Percentiles rank a stretch among this genome's conserved stretches.
These are phyloP conservation scores for Whalleya microplaca DNA, from an alignment of 2,329 filamentous ascomycete genomes.

Conservation along the genomic window DNA sequence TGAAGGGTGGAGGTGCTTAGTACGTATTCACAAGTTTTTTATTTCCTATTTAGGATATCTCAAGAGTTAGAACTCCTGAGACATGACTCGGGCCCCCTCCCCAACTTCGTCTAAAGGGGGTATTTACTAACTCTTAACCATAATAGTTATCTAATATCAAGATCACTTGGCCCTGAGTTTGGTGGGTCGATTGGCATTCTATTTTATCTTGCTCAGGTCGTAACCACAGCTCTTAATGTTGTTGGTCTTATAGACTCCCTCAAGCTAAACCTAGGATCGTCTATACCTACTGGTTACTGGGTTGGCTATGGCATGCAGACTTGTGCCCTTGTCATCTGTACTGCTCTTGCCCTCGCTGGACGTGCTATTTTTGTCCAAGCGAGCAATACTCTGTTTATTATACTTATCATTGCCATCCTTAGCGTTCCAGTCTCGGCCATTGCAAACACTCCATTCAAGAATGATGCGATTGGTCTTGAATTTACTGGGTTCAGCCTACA, in stretches of 20 bases:
- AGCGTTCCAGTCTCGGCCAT: slow-evolving; percentile 83
- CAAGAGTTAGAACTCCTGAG: too few species aligned
- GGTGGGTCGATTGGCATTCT: slow-evolving; percentile 86
- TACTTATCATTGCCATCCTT: slow-evolving; percentile 73
- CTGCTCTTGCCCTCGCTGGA: slow-evolving; percentile 75
- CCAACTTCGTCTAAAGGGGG: too few species aligned
- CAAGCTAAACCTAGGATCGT: slow-evolving; percentile 70
- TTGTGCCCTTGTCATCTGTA: slow-evolving; percentile 70
- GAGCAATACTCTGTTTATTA: slow-evolving; percentile 73
- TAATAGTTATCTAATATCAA: slow-evolving; percentile 67
- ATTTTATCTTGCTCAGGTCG: slow-evolving; percentile 87
- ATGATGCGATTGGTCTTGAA: slow-evolving; percentile 63
- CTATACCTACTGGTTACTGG: slow-evolving; percentile 75
- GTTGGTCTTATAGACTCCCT: slow-evolving; percentile 86
- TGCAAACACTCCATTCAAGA: slow-evolving; percentile 68
- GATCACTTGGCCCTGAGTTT: slow-evolving; percentile 85
- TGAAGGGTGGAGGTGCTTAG: slow-evolving; percentile 85
- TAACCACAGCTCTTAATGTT: slow-evolving; percentile 86
- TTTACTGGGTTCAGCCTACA: slow-evolving; percentile 77
- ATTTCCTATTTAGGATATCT: too few species aligned
- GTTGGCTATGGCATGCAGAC: slow-evolving; percentile 78
- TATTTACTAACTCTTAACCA: too few species aligned
- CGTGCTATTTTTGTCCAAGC: slow-evolving; percentile 80
- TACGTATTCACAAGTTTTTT: too few species aligned
- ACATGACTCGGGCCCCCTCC: too few species aligned